A percentile compares a stretch with the other conserved stretches of the same genome.
Conservation (phyloP, 108 stramenopile genomes). For the Hondaea fermentalgiana region DNA sequence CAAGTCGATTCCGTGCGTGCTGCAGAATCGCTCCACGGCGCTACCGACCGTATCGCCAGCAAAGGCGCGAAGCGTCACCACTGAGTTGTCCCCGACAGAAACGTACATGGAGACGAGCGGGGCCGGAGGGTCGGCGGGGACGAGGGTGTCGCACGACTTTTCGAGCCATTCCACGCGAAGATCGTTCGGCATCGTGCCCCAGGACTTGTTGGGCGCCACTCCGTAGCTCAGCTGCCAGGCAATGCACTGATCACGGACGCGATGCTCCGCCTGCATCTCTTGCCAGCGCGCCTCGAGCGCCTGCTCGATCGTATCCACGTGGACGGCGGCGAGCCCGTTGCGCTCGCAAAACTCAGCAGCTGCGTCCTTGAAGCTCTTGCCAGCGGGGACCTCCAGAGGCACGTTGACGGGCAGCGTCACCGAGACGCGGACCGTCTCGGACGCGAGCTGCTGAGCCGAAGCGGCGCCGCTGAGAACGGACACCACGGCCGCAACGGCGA, state of each 20-base stretch:
- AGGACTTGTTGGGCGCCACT: not conserved
- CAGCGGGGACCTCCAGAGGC: not conserved
- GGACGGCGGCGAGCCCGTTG: not conserved
- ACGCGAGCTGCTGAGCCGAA: not conserved
- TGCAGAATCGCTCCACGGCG: constrained; percentile 18
- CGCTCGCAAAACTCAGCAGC: not conserved
- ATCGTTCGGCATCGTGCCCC: not conserved
- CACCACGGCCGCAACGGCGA: not conserved
- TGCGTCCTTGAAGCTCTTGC: constrained; percentile 2
- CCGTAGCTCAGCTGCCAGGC: not conserved
- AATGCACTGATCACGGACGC: not conserved
- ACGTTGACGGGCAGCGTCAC: constrained; percentile 10
- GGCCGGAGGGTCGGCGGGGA: not conserved
- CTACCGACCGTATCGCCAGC: not conserved
- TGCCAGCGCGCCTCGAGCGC: constrained; percentile 3
- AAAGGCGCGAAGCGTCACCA: not conserved
- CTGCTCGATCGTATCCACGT: not conserved
- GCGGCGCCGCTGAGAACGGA: not conserved
- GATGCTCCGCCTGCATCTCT: not conserved
- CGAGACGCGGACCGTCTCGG: not conserved
- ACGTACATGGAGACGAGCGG: not conserved
- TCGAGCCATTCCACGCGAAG: not conserved
- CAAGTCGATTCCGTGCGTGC: not conserved
- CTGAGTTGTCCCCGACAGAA: not conserved
- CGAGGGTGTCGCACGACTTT: not conserved